Conservation (phyloP, 495 filamentous ascomycete species). For the Podospora pseudoanserina region DNA sequence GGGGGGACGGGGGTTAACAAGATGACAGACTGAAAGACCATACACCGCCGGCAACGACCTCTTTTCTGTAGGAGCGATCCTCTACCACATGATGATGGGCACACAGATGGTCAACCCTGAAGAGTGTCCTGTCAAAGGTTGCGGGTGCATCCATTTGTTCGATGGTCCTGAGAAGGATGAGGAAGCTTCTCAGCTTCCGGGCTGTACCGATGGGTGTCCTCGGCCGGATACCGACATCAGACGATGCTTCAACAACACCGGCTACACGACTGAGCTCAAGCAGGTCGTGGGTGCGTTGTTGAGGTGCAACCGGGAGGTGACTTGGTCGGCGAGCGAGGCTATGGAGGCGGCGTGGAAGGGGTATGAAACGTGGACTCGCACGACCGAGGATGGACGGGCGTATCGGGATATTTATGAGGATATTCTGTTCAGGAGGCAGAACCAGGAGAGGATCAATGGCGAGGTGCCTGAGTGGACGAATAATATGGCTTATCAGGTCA, state of each 20-base stretch:
- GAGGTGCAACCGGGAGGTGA: constrained; percentile 18
- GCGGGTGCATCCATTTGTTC: constrained; percentile 22
- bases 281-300: constrained; percentile 26
- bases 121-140: constrained; percentile 20
- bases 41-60: constrained; percentile 35
- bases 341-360: constrained; percentile 24
- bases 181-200: background rate
- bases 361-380: constrained; percentile 29
- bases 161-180: background rate
- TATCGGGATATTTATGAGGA: constrained; percentile 34
- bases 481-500: background rate
- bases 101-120: constrained; percentile 23
- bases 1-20: background rate
- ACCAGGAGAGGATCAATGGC: constrained; percentile 12
- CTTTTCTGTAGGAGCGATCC: constrained; percentile 33
- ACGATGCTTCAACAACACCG: constrained; percentile 6
- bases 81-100: constrained; percentile 42
- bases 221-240: background rate
- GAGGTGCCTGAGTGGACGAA: background rate
- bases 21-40: constrained; percentile 23
- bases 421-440: constrained; percentile 22
- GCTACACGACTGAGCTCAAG: constrained; percentile 27
- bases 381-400: constrained; percentile 25
- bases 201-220: background rate
- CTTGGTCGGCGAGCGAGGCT: constrained; percentile 18